A percentile compares a stretch with the other conserved stretches of the same genome.
These are phyloP conservation scores for Suhomyces bokatorum DNA, from an alignment of 1,139 yeast species.

Conservation along the genomic window DNA sequence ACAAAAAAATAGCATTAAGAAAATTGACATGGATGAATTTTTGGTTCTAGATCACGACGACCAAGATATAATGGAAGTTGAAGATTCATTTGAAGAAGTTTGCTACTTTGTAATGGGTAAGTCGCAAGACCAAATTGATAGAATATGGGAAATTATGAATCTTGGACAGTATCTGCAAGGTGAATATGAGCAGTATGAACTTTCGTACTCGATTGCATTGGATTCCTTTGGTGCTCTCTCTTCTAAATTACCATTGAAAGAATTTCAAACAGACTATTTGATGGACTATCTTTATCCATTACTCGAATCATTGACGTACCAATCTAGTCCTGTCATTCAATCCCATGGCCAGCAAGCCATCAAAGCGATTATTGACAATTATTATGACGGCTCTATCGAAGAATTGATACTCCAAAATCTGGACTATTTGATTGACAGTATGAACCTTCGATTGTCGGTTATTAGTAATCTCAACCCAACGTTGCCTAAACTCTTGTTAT, in stretches of 20 bases:
- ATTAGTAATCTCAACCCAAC: constrained; percentile 68
- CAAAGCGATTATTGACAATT: constrained; percentile 44
- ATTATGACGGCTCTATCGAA: constrained; percentile 59
- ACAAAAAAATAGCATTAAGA: constrained; percentile 1
- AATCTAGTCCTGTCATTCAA: constrained; percentile 31
- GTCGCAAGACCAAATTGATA: constrained; percentile 30
- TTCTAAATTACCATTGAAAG: constrained; percentile 23
- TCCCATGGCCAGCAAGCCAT: constrained; percentile 31
- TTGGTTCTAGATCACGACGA: constrained; percentile 21
- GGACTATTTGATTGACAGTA: constrained; percentile 78
- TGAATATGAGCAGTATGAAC: constrained; percentile 17
- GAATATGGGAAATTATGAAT: constrained; percentile 11
- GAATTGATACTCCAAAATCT: constrained; percentile 62
- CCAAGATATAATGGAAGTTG: constrained; percentile 8
- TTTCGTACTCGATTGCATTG: constrained; percentile 33
- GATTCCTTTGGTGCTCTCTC: constrained; percentile 33
- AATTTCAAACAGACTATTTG: constrained; percentile 33
- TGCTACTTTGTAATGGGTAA: constrained; percentile 26
- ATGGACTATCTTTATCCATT: constrained; percentile 36
- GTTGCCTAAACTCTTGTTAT: constrained; percentile 66
- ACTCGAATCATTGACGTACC: constrained; percentile 37
- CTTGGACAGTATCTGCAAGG: not conserved
- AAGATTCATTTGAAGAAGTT: constrained; percentile 18
- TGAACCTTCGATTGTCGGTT: constrained; percentile 66
- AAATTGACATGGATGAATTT: constrained; percentile 23